Evolutionary conservation across 2,329 filamentous ascomycete genomes (phyloP).

Genomic region (Parastagonospora avenae): DNA sequence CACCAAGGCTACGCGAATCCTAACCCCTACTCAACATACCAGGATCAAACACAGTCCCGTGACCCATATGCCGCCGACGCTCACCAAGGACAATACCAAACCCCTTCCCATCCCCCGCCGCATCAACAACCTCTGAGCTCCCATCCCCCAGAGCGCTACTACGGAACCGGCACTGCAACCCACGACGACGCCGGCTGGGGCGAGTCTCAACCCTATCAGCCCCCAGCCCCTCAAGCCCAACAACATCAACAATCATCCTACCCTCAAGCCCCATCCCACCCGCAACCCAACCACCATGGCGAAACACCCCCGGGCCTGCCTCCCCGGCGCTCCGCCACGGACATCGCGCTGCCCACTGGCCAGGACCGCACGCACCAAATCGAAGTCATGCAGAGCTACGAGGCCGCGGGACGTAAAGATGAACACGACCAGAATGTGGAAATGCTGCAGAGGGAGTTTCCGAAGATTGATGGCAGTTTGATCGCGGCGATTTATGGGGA

Average conservation of each 20-base stretch:
- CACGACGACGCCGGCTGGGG: neutral
- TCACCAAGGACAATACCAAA: constrained; percentile 12
- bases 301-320: constrained; percentile 30
- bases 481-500: constrained; percentile 55
- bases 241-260: no score
- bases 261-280: no score
- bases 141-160: constrained; percentile 2
- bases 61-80: constrained; percentile 13
- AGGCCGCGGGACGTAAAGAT: constrained; percentile 38
- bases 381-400: constrained; percentile 50
- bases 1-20: constrained; percentile 22
- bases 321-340: constrained; percentile 38
- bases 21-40: constrained; percentile 29
- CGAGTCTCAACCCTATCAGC: neutral
- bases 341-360: constrained; percentile 48
- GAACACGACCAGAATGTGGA: constrained; percentile 51
- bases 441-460: constrained; percentile 50
- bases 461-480: constrained; percentile 50
- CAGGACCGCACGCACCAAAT: constrained; percentile 51
- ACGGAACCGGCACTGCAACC: neutral
- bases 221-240: neutral
- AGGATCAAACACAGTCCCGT: constrained; percentile 18
- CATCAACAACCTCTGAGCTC: constrained; percentile 11
- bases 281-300: no score
- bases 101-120: constrained; percentile 6